These are phyloP conservation scores for Monosporascus sp. DNA, from an alignment of 2,329 filamentous ascomycete genomes.

Conservation along the genomic window DNA sequence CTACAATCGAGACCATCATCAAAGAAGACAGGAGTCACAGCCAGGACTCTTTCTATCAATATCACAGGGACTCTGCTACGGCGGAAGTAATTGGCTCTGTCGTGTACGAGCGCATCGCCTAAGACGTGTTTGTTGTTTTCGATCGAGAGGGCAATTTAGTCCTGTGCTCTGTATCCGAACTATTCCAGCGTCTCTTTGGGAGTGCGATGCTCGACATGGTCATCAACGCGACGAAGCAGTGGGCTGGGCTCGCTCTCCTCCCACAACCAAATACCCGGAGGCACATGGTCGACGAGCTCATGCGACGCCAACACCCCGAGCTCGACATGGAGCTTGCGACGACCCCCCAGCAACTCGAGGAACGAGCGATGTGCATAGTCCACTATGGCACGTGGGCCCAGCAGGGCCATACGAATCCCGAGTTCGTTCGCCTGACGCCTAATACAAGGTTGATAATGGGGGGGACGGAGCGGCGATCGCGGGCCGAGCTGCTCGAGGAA, in stretches of 20 bases:
- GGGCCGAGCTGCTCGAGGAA: background rate
- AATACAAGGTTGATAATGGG: background rate
- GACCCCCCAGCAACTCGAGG: background rate
- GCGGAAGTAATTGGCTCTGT: background rate
- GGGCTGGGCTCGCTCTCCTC: background rate
- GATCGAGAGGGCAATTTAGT: background rate
- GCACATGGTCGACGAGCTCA: background rate
- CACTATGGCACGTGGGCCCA: conserved; percentile 1
- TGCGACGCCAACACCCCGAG: background rate
- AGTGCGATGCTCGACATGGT: background rate
- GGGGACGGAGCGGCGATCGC: background rate
- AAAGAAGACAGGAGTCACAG: background rate
- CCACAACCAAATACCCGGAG: background rate
- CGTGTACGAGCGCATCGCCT: background rate
- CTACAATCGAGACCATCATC: background rate
- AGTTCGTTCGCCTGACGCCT: background rate
- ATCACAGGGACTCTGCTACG: background rate
- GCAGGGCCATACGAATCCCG: background rate
- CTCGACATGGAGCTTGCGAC: conserved; percentile 1
- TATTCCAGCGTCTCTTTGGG: conserved; percentile 2
- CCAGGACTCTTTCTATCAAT: conserved; percentile 1
- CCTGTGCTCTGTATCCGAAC: background rate
- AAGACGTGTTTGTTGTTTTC: background rate
- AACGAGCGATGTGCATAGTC: background rate
- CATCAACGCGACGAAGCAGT: background rate